Percentiles rank a stretch among this genome's conserved stretches.
These are phyloP conservation scores for Phoenix dactylifera DNA, from an alignment of 176 grass and related monocot genomes.

Conservation along the genomic window DNA sequence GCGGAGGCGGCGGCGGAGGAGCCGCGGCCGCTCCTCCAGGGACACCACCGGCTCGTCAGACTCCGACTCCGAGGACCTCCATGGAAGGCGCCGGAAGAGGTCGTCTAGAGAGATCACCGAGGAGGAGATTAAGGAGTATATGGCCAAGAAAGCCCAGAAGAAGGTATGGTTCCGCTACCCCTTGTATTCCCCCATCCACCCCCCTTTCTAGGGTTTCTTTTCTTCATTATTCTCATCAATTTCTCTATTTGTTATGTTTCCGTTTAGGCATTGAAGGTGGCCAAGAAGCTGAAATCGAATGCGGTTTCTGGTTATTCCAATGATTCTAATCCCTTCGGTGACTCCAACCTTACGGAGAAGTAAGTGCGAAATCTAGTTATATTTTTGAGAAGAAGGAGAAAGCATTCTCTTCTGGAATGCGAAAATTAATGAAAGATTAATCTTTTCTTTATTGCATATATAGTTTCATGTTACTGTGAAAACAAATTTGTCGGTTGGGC, in stretches of 20 bases:
- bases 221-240: background rate
- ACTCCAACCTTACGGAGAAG: constrained; percentile 86
- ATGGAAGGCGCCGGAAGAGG: constrained; percentile 8
- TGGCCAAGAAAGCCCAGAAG: constrained; percentile 82
- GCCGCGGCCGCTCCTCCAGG: constrained; percentile 24
- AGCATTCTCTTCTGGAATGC: too few relatives aligned
- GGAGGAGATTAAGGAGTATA: constrained; percentile 77
- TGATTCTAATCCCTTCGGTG: constrained; percentile 86
- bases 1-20: constrained; percentile 23
- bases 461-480: too few relatives aligned
- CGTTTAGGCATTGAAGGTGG: constrained; percentile 72
- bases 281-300: constrained; percentile 85
- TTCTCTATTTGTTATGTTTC: background rate
- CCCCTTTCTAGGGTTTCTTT: constrained; percentile 2
- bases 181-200: background rate
- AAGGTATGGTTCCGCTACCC: constrained; percentile 34
- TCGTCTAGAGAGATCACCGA: constrained; percentile 55
- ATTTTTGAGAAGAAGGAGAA: too few relatives aligned
- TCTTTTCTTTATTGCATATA: too few relatives aligned
- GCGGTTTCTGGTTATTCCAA: constrained; percentile 75
- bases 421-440: too few relatives aligned
- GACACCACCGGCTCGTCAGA: constrained; percentile 21
- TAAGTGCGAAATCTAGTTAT: constrained; percentile 6
- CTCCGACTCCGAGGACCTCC: constrained; percentile 40
- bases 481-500: too few relatives aligned